Percentiles rank a stretch among this genome's conserved stretches.
Conservation (phyloP, 805 yeast species). For the Starmera dryadoides region DNA sequence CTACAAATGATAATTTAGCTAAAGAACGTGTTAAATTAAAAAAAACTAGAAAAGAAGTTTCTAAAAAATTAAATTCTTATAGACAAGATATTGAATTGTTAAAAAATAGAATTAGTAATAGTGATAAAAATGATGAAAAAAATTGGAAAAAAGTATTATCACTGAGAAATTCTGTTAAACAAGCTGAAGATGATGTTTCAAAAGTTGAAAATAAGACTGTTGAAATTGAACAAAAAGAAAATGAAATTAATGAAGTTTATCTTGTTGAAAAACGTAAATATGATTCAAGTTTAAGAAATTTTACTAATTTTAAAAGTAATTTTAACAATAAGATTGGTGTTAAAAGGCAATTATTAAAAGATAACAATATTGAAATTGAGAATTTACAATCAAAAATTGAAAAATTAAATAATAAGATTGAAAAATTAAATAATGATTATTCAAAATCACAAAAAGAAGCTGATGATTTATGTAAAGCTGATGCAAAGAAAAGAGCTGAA, state of each 20-base stretch:
- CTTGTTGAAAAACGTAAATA: constrained; percentile 29
- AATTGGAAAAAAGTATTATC: constrained; percentile 20
- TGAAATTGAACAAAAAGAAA: constrained; percentile 18
- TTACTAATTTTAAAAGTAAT: constrained; percentile 23
- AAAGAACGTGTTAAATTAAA: constrained; percentile 53
- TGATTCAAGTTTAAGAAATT: constrained; percentile 27
- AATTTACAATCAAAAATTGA: constrained; percentile 26
- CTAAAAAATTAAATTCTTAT: constrained; percentile 42
- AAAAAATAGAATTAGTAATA: constrained; percentile 37
- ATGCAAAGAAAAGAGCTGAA: constrained; percentile 7
- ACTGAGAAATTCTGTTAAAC: constrained; percentile 15
- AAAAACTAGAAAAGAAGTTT: constrained; percentile 49
- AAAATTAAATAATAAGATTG: constrained; percentile 22
- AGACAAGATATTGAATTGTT: constrained; percentile 51
- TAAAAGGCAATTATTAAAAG: constrained; percentile 15
- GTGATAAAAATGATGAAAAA: constrained; percentile 50
- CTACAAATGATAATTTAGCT: constrained; percentile 52
- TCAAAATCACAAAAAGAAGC: constrained; percentile 9
- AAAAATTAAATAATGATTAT: constrained; percentile 19
- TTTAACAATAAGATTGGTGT: constrained; percentile 19
- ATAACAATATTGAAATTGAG: constrained; percentile 22
- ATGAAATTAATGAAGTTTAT: constrained; percentile 31
- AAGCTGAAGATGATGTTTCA: constrained; percentile 17
- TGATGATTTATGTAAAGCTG: constrained; percentile 8
- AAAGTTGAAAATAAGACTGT: constrained; percentile 10